These are phyloP conservation scores for Fusarium camptoceras DNA, from an alignment of 2,329 filamentous ascomycete species.

Conservation along the genomic window DNA sequence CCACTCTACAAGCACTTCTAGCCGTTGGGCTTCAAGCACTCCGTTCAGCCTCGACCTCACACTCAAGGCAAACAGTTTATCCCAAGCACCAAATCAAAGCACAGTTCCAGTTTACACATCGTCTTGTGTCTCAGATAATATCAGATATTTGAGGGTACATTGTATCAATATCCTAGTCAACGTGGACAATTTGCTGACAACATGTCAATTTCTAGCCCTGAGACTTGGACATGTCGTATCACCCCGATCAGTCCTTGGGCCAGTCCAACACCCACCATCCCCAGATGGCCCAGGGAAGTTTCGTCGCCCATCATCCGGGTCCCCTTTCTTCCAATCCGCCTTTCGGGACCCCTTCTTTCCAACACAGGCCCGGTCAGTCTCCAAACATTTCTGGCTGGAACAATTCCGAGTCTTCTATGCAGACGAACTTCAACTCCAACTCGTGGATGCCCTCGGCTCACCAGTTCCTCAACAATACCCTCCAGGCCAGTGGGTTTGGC, in stretches of 20 bases:
- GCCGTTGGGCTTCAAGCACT: neutral
- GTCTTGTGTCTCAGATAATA: slow-evolving; percentile 1
- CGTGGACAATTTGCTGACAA: slow-evolving; percentile 9
- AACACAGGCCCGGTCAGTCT: slow-evolving; percentile 1
- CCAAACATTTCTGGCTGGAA: neutral
- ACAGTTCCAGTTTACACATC: slow-evolving; percentile 11
- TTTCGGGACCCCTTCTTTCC: slow-evolving; percentile 4
- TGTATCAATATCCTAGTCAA: neutral
- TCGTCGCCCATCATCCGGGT: slow-evolving; percentile 5
- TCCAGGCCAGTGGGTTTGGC: slow-evolving; percentile 34
- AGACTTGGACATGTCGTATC: slow-evolving; percentile 16
- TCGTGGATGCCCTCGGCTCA: slow-evolving; percentile 45
- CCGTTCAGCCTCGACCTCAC: neutral
- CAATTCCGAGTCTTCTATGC: neutral
- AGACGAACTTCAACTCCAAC: slow-evolving; percentile 12
- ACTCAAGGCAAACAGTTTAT: neutral
- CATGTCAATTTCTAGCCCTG: neutral
- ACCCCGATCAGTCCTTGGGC: neutral
- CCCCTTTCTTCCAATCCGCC: slow-evolving; percentile 25
- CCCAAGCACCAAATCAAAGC: slow-evolving; percentile 6
- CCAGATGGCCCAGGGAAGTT: slow-evolving; percentile 5
- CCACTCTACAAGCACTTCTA: neutral
- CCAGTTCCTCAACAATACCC: slow-evolving; percentile 38
- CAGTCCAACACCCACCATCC: neutral
- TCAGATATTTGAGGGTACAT: neutral